Base-by-base conservation (phyloP, 345 rosid species). In the Dipteronia sinensis region DNA sequence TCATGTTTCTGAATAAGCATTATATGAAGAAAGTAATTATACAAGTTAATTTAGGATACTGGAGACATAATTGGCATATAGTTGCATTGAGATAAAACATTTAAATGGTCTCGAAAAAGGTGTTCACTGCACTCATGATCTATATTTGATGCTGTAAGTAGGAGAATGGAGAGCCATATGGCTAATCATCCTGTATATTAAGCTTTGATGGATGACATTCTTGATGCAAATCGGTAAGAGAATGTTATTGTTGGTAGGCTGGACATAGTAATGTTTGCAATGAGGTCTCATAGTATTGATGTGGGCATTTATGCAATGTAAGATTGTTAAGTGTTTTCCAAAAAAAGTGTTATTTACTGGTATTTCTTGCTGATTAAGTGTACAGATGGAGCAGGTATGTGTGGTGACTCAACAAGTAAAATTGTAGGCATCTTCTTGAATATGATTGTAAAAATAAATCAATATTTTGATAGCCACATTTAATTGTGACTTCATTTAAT, bases 1-100 rank as follows among this genome's bases (percentile, higher is more conserved):
- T 51, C 10, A 19, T 1, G 9, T 46, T 46, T 46, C 9, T 17
- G 34, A 22, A 47, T 15, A 58, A n/a, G n/a, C 17, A 23, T 55
- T 79, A n/a, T 46, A 16, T 59, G 68, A 58, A 59, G 64, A 59
- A 59, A 19, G 65, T 44, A 2, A 53, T 76, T 20, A 42, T 22
- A 20, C 22, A 68, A n/a, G 53, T 68, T 22, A 46, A 20, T 68
- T 4, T 61, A 73, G 16, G 67, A 23, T 61, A 20, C n/a, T 42
- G 49, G 31, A 29, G 1, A 44, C 56, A 44, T 10, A 44, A 20
- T 4, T 2, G 56, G 56, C 19, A 51, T 13, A 15, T 16, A 51
- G 56, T 15, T 2, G 56, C 6, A 20, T 23, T 62, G 23, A 31
- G 65, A 12, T 20, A 23, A 61, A 20, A 20, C 65, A 23, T 62